Evolutionary conservation across 768 basidiomycete genomes (phyloP), one percentile per base, ranked within the genome.

Genomic region (Xerocomellus intermedius): DNA sequence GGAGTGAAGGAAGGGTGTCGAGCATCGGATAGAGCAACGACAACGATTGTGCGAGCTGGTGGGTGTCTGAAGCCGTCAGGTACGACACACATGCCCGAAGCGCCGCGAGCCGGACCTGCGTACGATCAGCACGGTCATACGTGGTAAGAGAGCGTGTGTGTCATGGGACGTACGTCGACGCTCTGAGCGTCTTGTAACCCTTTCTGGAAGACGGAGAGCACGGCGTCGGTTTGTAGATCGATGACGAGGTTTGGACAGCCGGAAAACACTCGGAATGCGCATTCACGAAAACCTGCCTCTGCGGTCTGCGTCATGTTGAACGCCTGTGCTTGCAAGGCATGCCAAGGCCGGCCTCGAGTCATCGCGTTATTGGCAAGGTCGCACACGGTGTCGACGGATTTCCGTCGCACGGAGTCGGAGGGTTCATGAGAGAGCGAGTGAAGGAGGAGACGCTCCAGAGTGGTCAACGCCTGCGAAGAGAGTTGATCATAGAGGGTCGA

Each of bases 401-500:
- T 89, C 17, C 81, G 78, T 16, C 89, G 76, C 13, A 91, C 88
- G n/a, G 74, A 69, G 16, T 76, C 64, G 5, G 78, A 69, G 0
- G 76, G 76, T 62, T 92, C 89, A 50, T 85, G 80, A 0, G 79
- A 74, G 22, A 92, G 77, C 0, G 86, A 83, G 60, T 86, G 83
- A 1, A 92, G 78, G 24, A 92, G 78, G 5, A 89, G 79, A 4
- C 86, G 79, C 61, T 92, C 88, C 43, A 91, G 81, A 1, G 84
- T 84, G 4, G 78, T 75, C 54, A 91, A 76, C 0, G 85, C 82
- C 46, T 83, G 78, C 2, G 82, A 69, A 2, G 88, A 84, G 37
- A 93, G 80, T 47, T 86, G 86, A 71, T 93, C 91, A 64, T 91
- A 92, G 10, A 91, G 77, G 2, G 85, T 81, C n/a, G 80, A 68